Evolutionary conservation across 768 basidiomycete genomes (phyloP).

Genomic region (Boletus pseudopeckii): DNA sequence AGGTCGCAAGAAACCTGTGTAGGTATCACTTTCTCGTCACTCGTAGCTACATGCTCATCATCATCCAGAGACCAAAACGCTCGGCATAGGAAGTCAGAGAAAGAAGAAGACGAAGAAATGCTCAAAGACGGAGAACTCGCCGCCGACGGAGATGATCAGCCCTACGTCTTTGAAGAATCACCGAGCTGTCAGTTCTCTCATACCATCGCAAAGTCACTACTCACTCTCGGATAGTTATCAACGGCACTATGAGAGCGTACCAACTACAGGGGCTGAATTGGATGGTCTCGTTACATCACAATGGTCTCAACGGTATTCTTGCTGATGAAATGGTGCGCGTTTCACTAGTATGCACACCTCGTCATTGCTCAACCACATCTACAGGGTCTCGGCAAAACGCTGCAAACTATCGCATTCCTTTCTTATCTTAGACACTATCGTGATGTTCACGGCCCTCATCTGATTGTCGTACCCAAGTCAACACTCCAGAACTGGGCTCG

Average conservation of each 20-base stretch:
- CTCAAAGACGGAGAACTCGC: conserved; percentile 82
- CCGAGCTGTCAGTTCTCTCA: conserved; percentile 64
- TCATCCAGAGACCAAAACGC: conserved; percentile 61
- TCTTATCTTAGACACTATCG: conserved; percentile 88
- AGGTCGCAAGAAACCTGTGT: conserved; percentile 80
- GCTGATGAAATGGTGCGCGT: conserved; percentile 87
- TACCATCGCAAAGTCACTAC: not conserved
- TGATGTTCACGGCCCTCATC: conserved; percentile 75
- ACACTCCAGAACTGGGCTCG: conserved; percentile 96
- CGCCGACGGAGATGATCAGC: conserved; percentile 80
- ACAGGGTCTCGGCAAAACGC: conserved; percentile 95
- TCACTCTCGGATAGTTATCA: conserved; percentile 57
- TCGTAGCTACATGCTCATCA: conserved; percentile 1
- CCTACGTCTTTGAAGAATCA: conserved; percentile 92
- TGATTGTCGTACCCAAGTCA: conserved; percentile 97
- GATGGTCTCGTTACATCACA: conserved; percentile 96
- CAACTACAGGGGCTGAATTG: conserved; percentile 96
- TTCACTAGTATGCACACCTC: not conserved
- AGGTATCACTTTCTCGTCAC: conserved; percentile 26
- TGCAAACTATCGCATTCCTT: conserved; percentile 97
- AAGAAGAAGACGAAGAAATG: conserved; percentile 97
- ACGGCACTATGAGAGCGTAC: conserved; percentile 88
- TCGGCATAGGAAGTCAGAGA: conserved; percentile 93
- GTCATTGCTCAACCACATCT: not conserved
- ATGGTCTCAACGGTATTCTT: conserved; percentile 94